A percentile compares a stretch with the other conserved stretches of the same genome.
Conservation (phyloP, 148 eudicot genomes). For the Dysphania ambrosioides region DNA sequence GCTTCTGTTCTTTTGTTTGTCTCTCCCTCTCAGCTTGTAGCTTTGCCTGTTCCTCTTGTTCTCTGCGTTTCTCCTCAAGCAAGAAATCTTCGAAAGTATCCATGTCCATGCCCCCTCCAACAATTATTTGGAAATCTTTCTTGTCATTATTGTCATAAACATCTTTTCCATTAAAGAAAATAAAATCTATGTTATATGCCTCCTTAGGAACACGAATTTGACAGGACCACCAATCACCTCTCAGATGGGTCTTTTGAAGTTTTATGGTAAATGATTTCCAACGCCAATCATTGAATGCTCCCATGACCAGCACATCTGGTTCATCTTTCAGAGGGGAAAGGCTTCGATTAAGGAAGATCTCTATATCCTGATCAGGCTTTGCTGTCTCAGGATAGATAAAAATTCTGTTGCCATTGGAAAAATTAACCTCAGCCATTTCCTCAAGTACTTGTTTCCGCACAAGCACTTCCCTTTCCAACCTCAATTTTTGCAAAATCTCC, state of each 20-base stretch:
- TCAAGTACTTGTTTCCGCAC: conserved; percentile 47
- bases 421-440: conserved; percentile 62
- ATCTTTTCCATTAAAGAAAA: conserved; percentile 79
- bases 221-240: conserved; percentile 98
- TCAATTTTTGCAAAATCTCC: conserved; percentile 32
- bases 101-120: conserved; percentile 72
- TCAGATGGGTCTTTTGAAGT: conserved; percentile 61
- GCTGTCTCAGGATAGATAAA: too few species aligned
- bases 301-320: conserved; percentile 69
- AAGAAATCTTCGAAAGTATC: conserved; percentile 79
- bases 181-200: conserved; percentile 84
- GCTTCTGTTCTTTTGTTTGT: conserved; percentile 66
- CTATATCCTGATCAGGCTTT: too few species aligned
- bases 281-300: conserved; percentile 92
- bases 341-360: conserved; percentile 68
- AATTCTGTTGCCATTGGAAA: too few species aligned
- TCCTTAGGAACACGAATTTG: conserved; percentile 73
- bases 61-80: conserved; percentile 87
- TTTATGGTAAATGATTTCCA: conserved; percentile 79
- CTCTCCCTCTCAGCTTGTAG: conserved; percentile 79
- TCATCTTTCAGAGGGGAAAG: conserved; percentile 66
- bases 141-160: conserved; percentile 79
- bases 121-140: conserved; percentile 73
- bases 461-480: conserved; percentile 65
- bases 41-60: conserved; percentile 69